Evolutionary conservation across 331 rosid genomes (phyloP).

Genomic region (Cucumis variabilis): DNA sequence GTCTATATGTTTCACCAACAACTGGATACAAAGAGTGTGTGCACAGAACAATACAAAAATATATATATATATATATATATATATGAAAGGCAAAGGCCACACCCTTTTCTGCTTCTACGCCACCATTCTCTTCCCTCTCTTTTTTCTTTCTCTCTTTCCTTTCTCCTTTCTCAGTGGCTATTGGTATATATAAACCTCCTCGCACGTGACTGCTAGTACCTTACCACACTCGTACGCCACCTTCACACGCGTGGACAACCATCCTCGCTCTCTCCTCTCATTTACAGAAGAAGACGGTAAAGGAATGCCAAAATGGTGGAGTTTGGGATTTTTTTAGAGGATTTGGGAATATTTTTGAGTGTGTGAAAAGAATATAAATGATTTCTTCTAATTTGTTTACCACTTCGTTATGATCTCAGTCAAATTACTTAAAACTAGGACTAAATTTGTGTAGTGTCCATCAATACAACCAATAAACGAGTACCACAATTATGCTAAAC

Average conservation of each 20-base stretch:
- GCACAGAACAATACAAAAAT: slow-evolving; percentile 31
- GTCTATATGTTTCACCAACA: slow-evolving; percentile 34
- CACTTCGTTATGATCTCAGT: too few species aligned
- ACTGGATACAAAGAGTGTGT: slow-evolving; percentile 24
- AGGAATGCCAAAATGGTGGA: too few species aligned
- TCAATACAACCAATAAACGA: too few species aligned
- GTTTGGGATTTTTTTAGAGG: too few species aligned
- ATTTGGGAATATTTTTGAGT: too few species aligned
- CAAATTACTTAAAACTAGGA: too few species aligned
- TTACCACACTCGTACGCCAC: slow-evolving; percentile 39
- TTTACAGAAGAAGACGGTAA: too few species aligned
- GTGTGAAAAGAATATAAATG: too few species aligned
- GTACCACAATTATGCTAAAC: too few species aligned
- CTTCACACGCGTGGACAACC: slow-evolving; percentile 78
- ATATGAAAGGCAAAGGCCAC: slow-evolving; percentile 28
- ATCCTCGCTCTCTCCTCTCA: not conserved
- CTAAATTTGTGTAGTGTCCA: too few species aligned
- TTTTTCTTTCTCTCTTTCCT: slow-evolving; percentile 4
- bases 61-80: too few species aligned
- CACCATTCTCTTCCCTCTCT: slow-evolving; percentile 36
- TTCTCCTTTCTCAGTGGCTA: slow-evolving; percentile 37
- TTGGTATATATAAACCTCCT: slow-evolving; percentile 60
- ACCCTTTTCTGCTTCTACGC: slow-evolving; percentile 22
- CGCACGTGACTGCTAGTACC: slow-evolving; percentile 62
- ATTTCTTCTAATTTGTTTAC: too few species aligned